These are phyloP conservation scores for Conticribra weissflogii DNA, from an alignment of 108 stramenopile genomes.

Conservation along the genomic window DNA sequence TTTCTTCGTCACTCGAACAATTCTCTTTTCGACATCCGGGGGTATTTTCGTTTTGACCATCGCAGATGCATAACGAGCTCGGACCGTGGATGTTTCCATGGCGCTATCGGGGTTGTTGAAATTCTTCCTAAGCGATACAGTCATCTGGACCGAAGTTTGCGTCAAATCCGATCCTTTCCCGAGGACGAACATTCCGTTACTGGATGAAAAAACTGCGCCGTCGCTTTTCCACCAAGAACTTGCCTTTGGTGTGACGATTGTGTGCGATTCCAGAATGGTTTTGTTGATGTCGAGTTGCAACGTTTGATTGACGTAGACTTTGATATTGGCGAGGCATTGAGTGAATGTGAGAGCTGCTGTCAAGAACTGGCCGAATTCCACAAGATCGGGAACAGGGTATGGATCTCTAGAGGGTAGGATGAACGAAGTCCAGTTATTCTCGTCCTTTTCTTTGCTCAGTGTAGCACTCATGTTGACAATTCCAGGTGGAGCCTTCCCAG, in stretches of 20 bases:
- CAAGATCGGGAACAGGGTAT: constrained; percentile 66
- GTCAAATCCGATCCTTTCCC: constrained; percentile 31
- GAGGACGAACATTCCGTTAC: constrained; percentile 66
- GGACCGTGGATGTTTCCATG: constrained; percentile 59
- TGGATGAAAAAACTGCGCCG: constrained; percentile 58
- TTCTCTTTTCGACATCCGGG: constrained; percentile 59
- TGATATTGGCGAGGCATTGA: constrained; percentile 51
- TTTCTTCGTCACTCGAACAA: constrained; percentile 89
- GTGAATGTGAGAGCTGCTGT: constrained; percentile 77
- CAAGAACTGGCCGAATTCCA: constrained; percentile 80
- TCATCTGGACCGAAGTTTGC: constrained; percentile 43
- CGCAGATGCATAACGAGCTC: constrained; percentile 75
- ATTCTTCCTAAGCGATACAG: constrained; percentile 30
- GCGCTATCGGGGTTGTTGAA: constrained; percentile 14
- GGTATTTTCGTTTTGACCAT: constrained; percentile 68
- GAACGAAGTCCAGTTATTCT: constrained; percentile 73
- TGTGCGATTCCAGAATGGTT: constrained; percentile 60
- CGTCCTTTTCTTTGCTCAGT: constrained; percentile 14
- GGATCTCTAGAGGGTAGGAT: constrained; percentile 75
- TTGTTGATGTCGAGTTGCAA: constrained; percentile 60
- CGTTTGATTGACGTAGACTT: constrained; percentile 65
- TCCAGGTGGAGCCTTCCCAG: constrained; percentile 38
- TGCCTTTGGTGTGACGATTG: constrained; percentile 40
- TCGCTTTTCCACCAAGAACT: constrained; percentile 64
- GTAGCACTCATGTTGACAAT: constrained; percentile 32